Conservation (phyloP, 2,329 filamentous ascomycete genomes). For the Exophiala aquamarina region DNA sequence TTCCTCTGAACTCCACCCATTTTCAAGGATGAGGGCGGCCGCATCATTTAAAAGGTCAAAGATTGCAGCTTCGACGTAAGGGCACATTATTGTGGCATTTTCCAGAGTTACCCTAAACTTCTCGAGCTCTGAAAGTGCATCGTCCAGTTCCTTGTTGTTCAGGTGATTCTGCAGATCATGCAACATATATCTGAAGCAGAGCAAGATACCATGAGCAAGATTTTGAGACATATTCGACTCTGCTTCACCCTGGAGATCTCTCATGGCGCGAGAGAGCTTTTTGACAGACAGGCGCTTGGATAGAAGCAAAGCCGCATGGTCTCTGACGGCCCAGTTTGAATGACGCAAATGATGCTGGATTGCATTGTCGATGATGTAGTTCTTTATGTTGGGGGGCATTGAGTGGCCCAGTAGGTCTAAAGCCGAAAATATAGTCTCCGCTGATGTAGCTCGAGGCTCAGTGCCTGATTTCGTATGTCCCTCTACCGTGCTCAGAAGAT, state of each 20-base stretch:
- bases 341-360: slow-evolving; percentile 42
- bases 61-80: slow-evolving; percentile 18
- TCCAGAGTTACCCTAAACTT: too few species aligned
- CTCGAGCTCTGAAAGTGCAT: not conserved
- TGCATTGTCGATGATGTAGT: slow-evolving; percentile 33
- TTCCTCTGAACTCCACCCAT: slow-evolving; percentile 1
- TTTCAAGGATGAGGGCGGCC: slow-evolving; percentile 9
- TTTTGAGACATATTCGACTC: slow-evolving; percentile 32
- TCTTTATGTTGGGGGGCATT: slow-evolving; percentile 32
- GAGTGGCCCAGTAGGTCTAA: slow-evolving; percentile 42
- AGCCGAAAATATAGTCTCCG: slow-evolving; percentile 41
- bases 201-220: slow-evolving; percentile 40
- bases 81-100: slow-evolving; percentile 4
- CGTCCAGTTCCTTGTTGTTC: slow-evolving; percentile 7
- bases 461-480: not conserved
- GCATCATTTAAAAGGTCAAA: slow-evolving; percentile 24
- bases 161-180: not conserved
- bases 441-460: not conserved
- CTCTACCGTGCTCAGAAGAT: slow-evolving; percentile 8
- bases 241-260: slow-evolving; percentile 1
- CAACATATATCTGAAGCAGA: slow-evolving; percentile 27
- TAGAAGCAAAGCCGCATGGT: slow-evolving; percentile 42
- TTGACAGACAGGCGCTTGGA: slow-evolving; percentile 7
- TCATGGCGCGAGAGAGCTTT: not conserved
- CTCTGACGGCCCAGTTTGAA: slow-evolving; percentile 46